Base-by-base conservation (phyloP, 371 early-diverging fungal genomes). In the Nosema muscidifuracis region DNA sequence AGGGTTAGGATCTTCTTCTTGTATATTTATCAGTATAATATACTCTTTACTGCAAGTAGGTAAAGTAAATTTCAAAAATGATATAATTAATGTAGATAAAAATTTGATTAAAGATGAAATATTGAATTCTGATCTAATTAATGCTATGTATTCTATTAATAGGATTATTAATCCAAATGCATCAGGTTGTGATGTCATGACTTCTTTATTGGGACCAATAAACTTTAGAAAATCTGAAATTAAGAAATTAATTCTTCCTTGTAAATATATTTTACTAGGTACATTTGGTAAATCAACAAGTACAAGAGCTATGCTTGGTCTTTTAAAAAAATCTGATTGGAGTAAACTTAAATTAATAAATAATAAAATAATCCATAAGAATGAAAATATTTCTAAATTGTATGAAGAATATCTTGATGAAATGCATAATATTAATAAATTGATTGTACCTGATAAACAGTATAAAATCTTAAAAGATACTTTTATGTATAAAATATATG, bases 401-500 rank as follows among this genome's bases (percentile, higher is more conserved):
- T 73, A 60, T 65, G 31, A 51, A 20, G 50, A 73, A 50, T 73
- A 73, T 67, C 26, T 73, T 13, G 33, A 40, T 18, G 55, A 36
- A 30, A 42, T 73, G 20, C 24, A 15, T 34, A 9, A 51, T 20
- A 12, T 65, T 33, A 53, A 53, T 38, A 33, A 34, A 1, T 30
- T 18, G 16, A 67, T 73, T 50, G 67, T 73, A 10, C 74, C 74
- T 1, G 28, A 60, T 20, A 34, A 20, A 26, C 74, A 73, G 18
- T 73, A 73, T 47, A 47, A 65, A 31, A 34, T 61, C 26, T 36
- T 73, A n/a, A 50, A 66, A 18, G 36, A 73, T 15, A 73, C 67
- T 9, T 66, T 50, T 42, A 43, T 13, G 38, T 57, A 34, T 24
- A 31, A 65, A 28, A 53, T 73, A 38, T 24, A 44, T 50, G 74